Evolutionary conservation across 257 asterid genomes (phyloP), one percentile per base, ranked within the genome.

Genomic region (Gentiana dahurica): DNA sequence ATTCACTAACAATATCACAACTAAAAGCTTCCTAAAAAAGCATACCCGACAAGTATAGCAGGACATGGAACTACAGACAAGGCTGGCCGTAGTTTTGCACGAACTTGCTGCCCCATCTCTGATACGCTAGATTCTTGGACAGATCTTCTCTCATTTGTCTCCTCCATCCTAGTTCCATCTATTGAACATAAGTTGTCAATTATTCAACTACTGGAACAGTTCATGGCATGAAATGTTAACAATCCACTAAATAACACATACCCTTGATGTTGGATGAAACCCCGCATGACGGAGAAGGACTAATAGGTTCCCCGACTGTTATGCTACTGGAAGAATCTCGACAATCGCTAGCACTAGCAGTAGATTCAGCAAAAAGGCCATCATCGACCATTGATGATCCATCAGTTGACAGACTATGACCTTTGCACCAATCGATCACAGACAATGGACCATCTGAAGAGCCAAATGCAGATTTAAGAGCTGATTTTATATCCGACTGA

Each of bases 341-440:
- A 60, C 95, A 79, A 64, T 87, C 98, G 69, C 87, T 84, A 60
- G 85, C 94, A 79, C 95, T 87, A 62, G 92, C 94, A 74, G 94
- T 82, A 32, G 96, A 87, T 78, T 92, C 99, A 8, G 86, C 82
- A 72, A 86, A 85, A 68, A 80, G 75, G 52, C 93, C 97, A 61
- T 92, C 97, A 36, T 81, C 78, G 13, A 71, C 37, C 63, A 75
- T 72, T 67, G 90, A 94, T 32, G 79, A 68, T 41, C 46, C 46
- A 70, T 91, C 98, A 75, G 41, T 61, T 74, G 86, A 78, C 65
- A 77, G 81, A 79, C 76, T 75, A 66, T 93, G 91, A 59, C 99
- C 97, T 82, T 81, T 92, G 73, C 97, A 92, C 97, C 97, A 92
- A 78, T 92, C 97, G 36, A 67, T 81, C 50, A 92, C 88, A 57